These are phyloP conservation scores for Phaeosphaeria sp. DNA, from an alignment of 2,329 filamentous ascomycete genomes.

Conservation along the genomic window DNA sequence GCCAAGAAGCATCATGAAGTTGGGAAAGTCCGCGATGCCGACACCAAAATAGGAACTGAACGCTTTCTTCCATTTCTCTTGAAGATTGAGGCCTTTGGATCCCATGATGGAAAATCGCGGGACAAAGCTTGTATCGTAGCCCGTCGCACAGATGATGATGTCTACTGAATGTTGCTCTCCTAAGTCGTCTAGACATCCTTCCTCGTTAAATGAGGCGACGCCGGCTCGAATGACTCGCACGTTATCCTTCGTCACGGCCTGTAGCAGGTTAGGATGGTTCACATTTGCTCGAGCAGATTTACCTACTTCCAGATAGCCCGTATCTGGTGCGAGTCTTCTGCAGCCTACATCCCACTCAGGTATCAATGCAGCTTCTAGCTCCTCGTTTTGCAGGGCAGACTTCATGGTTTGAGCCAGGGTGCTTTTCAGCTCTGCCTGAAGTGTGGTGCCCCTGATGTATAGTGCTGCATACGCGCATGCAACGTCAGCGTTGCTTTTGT, in stretches of 20 bases:
- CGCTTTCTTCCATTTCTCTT: neutral
- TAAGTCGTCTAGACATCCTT: neutral
- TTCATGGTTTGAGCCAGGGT: neutral
- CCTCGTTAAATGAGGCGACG: neutral
- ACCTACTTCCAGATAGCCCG: neutral
- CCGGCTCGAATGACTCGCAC: neutral
- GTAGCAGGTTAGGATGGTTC: neutral
- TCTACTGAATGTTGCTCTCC: neutral
- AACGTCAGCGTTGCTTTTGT: neutral
- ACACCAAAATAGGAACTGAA: neutral
- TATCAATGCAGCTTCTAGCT: slow-evolving; percentile 1
- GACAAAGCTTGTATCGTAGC: neutral
- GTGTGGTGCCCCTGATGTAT: neutral
- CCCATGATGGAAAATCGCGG: slow-evolving; percentile 6
- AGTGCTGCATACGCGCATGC: neutral
- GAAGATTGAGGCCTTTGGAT: neutral
- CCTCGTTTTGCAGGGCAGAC: neutral
- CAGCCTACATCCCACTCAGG: neutral
- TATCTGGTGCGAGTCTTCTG: neutral
- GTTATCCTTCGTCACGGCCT: neutral
- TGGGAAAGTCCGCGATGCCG: slow-evolving; percentile 1
- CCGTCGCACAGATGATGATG: neutral
- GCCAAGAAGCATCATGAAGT: slow-evolving; percentile 6
- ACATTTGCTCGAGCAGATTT: neutral
- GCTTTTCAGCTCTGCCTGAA: neutral